These are phyloP conservation scores for Fremontodendron californicum DNA, from an alignment of 345 rosid genomes.

Conservation along the genomic window DNA sequence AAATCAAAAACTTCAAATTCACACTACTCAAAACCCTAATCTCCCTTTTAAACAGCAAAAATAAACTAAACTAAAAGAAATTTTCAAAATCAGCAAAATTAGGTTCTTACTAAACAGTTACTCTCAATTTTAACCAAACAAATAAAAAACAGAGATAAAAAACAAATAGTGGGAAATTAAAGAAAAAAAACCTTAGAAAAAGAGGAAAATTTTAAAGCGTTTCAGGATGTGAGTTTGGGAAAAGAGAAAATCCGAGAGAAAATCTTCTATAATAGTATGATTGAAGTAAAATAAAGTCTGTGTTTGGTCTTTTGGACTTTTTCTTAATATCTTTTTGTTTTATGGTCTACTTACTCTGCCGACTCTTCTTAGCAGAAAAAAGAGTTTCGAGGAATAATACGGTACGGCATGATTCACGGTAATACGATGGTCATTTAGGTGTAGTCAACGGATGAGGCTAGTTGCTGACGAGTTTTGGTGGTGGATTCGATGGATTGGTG, in stretches of 20 bases:
- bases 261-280: background rate
- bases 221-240: background rate
- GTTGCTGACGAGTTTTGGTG: background rate
- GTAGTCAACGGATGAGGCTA: too few species aligned
- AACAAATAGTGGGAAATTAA: background rate
- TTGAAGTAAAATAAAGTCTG: background rate
- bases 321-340: background rate
- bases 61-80: background rate
- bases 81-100: background rate
- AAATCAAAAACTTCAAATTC: background rate
- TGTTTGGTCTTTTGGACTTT: background rate
- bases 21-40: background rate
- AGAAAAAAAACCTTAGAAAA: background rate
- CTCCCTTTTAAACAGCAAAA: background rate
- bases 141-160: background rate
- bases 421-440: background rate
- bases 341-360: conserved; percentile 10
- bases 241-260: conserved; percentile 4
- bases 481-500: background rate
- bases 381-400: background rate
- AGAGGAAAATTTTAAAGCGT: background rate
- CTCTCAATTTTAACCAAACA: background rate
- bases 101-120: background rate
- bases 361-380: background rate
- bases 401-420: background rate